Base-by-base conservation (phyloP, 176 grass and related monocot species). In the Raddia guianensis region DNA sequence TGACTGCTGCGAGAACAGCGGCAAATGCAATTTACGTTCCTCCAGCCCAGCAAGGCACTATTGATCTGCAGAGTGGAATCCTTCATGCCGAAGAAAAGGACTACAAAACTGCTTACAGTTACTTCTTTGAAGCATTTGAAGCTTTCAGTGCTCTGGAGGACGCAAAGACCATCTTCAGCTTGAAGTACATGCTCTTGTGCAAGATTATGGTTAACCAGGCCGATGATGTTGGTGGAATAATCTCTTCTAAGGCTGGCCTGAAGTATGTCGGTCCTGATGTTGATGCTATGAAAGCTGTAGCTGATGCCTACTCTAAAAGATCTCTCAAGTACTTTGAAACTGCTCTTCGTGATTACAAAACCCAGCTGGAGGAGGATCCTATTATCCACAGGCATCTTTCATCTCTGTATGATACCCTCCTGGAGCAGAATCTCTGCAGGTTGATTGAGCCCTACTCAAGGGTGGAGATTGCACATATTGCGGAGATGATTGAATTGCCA, bases 121-220 rank as follows among this genome's bases (percentile, higher is more conserved):
- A 94, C 78, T 94, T 94, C 76, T 91, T 94, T 11, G 91, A 94
- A 80, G 91, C 88, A 73, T 94, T 94, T 43, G 91, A 94, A 84
- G 91, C 86, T 46, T 94, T 91, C 72, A 91, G 86, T 81, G 70
- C 88, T 19, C 83, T 94, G 7, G 91, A 89, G 78, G 91, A 91
- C 48, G 71, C 86, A 46, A 81, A 83, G 15, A 88, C 91, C n/a
- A 81, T 91, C 32, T 94, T 91, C 70, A 86, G 91, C 75, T 81
- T 97, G 40, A 97, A 97, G 60, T 97, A 94, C 82, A 97, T 97
- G 94, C 91, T 97, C 19, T 69, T 97, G 62, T 97, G 91, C 84
- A 97, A 97, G 87, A 97, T 94, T 48, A 94, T 97, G 94, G 94
- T 94, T 65, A 97, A 85, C 77, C 94, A 97, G 40, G 89, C 94